Percentiles rank a stretch among this genome's conserved stretches.
These are phyloP conservation scores for Eragrostis nindensis DNA, from an alignment of 176 grass and related monocot species.

Conservation along the genomic window DNA sequence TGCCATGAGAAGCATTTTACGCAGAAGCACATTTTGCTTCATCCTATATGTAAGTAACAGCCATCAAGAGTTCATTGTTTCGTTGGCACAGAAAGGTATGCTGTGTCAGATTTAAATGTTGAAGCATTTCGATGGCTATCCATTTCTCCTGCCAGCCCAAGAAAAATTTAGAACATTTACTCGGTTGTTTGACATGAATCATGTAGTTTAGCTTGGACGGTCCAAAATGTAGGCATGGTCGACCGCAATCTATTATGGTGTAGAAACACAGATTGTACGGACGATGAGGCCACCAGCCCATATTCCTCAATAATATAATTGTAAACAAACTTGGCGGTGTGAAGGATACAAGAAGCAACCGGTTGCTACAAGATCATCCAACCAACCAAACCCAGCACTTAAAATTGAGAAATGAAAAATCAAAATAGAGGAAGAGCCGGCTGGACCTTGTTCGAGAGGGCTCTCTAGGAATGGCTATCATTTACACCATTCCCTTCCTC, in stretches of 20 bases:
- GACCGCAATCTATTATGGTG: slow-evolving; percentile 37
- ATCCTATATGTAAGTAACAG: too few species aligned
- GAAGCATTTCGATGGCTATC: neutral
- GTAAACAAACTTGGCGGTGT: slow-evolving; percentile 38
- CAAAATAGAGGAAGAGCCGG: slow-evolving; percentile 29
- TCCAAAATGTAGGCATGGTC: slow-evolving; percentile 34
- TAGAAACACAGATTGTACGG: slow-evolving; percentile 36
- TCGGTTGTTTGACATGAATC: too few species aligned
- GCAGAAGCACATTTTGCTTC: too few species aligned
- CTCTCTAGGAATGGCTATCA: slow-evolving; percentile 65
- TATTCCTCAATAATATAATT: slow-evolving; percentile 4
- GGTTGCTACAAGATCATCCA: slow-evolving; percentile 15
- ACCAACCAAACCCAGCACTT: slow-evolving; percentile 21
- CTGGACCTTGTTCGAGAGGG: slow-evolving; percentile 56
- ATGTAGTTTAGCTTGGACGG: neutral
- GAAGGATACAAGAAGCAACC: neutral
- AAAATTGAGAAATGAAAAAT: slow-evolving; percentile 26
- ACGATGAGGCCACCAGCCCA: slow-evolving; percentile 9
- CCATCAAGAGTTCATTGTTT: too few species aligned
- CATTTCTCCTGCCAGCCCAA: neutral
- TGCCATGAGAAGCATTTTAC: neutral
- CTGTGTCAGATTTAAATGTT: neutral
- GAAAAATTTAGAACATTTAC: neutral
- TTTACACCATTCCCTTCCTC: slow-evolving; percentile 59
- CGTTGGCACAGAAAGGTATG: neutral